Evolutionary conservation across 2,329 filamentous ascomycete genomes (phyloP).

Genomic region (Colletotrichum orchidophilum): DNA sequence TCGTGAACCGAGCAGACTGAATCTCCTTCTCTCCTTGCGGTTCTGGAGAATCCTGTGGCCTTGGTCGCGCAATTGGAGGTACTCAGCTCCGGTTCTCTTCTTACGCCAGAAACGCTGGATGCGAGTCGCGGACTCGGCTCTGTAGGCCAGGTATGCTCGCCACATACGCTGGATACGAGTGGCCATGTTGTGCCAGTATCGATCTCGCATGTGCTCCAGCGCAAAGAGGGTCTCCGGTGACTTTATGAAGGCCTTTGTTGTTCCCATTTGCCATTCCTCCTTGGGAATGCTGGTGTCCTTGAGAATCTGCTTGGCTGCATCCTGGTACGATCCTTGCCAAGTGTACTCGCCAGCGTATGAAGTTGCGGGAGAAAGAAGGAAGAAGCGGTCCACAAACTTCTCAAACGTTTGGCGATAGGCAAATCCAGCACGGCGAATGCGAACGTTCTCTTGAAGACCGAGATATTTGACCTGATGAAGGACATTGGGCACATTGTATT

Average conservation of each 20-base stretch:
- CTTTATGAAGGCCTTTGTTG: conserved; percentile 98
- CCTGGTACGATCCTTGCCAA: conserved; percentile 88
- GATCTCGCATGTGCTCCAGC: conserved; percentile 95
- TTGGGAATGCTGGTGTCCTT: conserved; percentile 95
- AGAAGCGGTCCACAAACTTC: conserved; percentile 98
- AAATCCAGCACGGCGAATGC: conserved; percentile 94
- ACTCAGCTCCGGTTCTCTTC: conserved; percentile 89
- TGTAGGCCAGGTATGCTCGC: conserved; percentile 94
- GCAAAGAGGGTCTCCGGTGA: conserved; percentile 97
- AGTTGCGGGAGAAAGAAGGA: conserved; percentile 90
- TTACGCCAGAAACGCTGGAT: conserved; percentile 97
- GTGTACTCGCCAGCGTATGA: conserved; percentile 98
- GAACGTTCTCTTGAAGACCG: conserved; percentile 98
- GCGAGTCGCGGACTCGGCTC: conserved; percentile 89
- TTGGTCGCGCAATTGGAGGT: conserved; percentile 86
- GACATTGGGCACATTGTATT: conserved; percentile 93
- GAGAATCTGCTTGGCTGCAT: conserved; percentile 89
- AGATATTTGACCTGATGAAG: conserved; percentile 99
- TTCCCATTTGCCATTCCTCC: conserved; percentile 97
- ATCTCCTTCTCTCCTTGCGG: conserved; percentile 89
- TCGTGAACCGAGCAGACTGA: conserved; percentile 89
- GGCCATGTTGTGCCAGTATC: conserved; percentile 99
- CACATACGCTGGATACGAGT: conserved; percentile 97
- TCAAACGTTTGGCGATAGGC: conserved; percentile 97
- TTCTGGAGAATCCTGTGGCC: conserved; percentile 84